phyloP scores from a whole-genome alignment of 495 filamentous ascomycete species.

The Melanomma pulvis-pyrius region DNA sequence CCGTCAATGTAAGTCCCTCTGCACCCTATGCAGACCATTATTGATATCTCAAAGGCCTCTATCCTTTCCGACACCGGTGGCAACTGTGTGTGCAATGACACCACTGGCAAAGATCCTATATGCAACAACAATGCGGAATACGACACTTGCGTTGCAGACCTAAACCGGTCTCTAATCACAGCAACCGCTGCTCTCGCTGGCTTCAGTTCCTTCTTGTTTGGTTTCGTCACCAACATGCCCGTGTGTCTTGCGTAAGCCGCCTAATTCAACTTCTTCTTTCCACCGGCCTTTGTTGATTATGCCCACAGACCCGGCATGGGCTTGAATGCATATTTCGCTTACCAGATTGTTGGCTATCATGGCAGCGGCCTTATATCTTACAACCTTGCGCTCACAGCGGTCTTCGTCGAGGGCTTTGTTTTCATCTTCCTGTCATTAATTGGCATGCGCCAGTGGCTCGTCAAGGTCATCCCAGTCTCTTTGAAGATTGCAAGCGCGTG shows the following conservation, averaged over 20 bases:
- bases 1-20: slow-evolving; percentile 57
- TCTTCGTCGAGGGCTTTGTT: slow-evolving; percentile 80
- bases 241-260: slow-evolving; percentile 63
- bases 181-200: slow-evolving; percentile 79
- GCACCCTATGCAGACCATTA: not conserved
- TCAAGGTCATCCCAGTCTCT: slow-evolving; percentile 71
- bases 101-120: slow-evolving; percentile 50
- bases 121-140: slow-evolving; percentile 63
- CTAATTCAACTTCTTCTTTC: not conserved
- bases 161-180: slow-evolving; percentile 77
- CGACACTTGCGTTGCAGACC: slow-evolving; percentile 59
- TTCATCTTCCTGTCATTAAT: slow-evolving; percentile 70
- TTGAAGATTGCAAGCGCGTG: slow-evolving; percentile 84
- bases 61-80: slow-evolving; percentile 70
- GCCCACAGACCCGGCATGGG: slow-evolving; percentile 69
- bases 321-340: slow-evolving; percentile 82
- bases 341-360: slow-evolving; percentile 76
- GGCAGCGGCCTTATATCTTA: slow-evolving; percentile 70
- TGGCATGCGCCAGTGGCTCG: slow-evolving; percentile 83
- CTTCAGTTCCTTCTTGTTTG: slow-evolving; percentile 72
- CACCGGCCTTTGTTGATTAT: slow-evolving; percentile 11
- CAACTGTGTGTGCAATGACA: slow-evolving; percentile 69
- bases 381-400: slow-evolving; percentile 71
- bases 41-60: slow-evolving; percentile 31
- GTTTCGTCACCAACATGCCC: slow-evolving; percentile 71